Evolutionary conservation across 2,329 filamentous ascomycete species (phyloP).

Genomic region (Fusarium odoratissimum): DNA sequence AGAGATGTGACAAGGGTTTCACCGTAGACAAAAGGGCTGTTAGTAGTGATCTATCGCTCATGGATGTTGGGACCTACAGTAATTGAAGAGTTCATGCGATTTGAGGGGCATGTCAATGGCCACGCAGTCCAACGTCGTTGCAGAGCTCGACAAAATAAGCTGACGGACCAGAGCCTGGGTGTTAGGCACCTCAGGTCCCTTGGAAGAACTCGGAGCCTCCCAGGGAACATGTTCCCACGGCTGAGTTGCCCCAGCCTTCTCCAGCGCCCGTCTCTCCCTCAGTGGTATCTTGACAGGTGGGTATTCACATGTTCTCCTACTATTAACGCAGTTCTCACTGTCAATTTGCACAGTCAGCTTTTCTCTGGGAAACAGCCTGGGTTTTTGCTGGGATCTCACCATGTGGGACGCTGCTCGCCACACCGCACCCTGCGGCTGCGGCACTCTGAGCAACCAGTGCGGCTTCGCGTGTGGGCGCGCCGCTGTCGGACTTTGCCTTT

Average conservation of each 20-base stretch:
- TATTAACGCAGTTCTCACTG: slow-evolving; percentile 13
- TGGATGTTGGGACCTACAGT: neutral
- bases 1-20: neutral
- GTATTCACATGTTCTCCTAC: slow-evolving; percentile 2
- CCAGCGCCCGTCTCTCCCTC: slow-evolving; percentile 13
- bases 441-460: slow-evolving; percentile 17
- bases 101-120: slow-evolving; percentile 16
- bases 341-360: neutral
- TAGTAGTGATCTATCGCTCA: fast-evolving
- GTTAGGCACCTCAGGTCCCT: neutral
- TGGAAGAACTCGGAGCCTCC: neutral
- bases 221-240: slow-evolving; percentile 5
- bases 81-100: slow-evolving; percentile 26
- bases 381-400: neutral
- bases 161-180: neutral
- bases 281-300: slow-evolving; percentile 11
- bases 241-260: slow-evolving; percentile 1
- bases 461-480: slow-evolving; percentile 18
- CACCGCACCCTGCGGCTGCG: slow-evolving; percentile 15
- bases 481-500: slow-evolving; percentile 10
- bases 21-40: neutral
- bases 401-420: slow-evolving; percentile 18
- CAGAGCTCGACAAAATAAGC: neutral
- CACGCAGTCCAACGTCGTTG: neutral
- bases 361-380: neutral